These are phyloP conservation scores for Malus asiatica DNA, from an alignment of 306 rosid species.

Conservation along the genomic window DNA sequence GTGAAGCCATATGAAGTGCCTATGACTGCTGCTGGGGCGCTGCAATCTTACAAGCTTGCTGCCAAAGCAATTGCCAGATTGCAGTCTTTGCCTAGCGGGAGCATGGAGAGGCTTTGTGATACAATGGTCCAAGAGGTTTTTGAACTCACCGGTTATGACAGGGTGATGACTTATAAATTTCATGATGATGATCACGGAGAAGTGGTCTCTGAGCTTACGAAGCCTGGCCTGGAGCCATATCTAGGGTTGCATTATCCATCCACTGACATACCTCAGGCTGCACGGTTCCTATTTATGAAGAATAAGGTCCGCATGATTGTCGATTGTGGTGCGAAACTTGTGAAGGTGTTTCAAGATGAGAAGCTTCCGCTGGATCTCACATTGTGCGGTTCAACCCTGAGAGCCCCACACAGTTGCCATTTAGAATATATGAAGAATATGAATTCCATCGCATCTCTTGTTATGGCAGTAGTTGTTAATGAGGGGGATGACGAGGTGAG, in stretches of 20 bases:
- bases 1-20: conserved; percentile 90
- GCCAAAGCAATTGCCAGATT: conserved; percentile 80
- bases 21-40: conserved; percentile 86
- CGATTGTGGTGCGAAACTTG: conserved; percentile 76
- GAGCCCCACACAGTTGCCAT: conserved; percentile 95
- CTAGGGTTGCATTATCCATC: conserved; percentile 94
- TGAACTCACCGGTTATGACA: conserved; percentile 93
- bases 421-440: conserved; percentile 78
- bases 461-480: conserved; percentile 85
- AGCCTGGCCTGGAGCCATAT: conserved; percentile 82
- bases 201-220: conserved; percentile 74
- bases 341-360: conserved; percentile 76
- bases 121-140: conserved; percentile 94
- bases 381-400: conserved; percentile 83
- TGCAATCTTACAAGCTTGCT: conserved; percentile 93
- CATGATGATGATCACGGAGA: conserved; percentile 98
- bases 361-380: conserved; percentile 68
- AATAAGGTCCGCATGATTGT: conserved; percentile 93
- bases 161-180: conserved; percentile 98
- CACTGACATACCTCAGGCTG: conserved; percentile 91
- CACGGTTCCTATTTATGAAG: conserved; percentile 82
- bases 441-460: conserved; percentile 86
- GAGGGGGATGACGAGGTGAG: conserved; percentile 79
- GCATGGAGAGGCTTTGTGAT: conserved; percentile 85
- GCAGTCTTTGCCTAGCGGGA: conserved; percentile 89